These are phyloP conservation scores for Carpinus viminea DNA, from an alignment of 306 rosid species.

Conservation along the genomic window DNA sequence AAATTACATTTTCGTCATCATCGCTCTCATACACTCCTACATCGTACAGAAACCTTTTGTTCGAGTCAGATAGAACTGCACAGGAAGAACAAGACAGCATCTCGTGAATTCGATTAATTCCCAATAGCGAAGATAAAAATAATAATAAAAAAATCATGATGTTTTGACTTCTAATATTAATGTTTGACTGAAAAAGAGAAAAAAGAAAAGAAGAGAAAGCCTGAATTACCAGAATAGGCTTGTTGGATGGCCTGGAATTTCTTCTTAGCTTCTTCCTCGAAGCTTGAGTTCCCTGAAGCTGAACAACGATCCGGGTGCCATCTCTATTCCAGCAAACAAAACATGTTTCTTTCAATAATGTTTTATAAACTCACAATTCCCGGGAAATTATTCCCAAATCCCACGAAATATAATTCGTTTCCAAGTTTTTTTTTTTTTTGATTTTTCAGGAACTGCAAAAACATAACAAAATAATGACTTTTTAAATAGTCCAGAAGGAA, in stretches of 20 bases:
- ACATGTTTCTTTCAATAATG: constrained; percentile 3
- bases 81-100: background rate
- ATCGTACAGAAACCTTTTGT: constrained; percentile 87
- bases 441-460: background rate
- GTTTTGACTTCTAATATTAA: background rate
- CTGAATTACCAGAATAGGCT: constrained; percentile 88
- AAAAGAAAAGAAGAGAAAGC: background rate
- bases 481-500: background rate
- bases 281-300: constrained; percentile 67
- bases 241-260: constrained; percentile 84
- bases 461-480: background rate
- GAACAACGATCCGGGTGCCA: constrained; percentile 99
- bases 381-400: background rate
- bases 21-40: constrained; percentile 87
- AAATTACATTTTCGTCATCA: constrained; percentile 74
- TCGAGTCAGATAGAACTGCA: constrained; percentile 79
- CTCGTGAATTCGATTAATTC: constrained; percentile 15
- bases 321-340: constrained; percentile 57
- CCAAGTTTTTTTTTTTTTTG: background rate
- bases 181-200: background rate
- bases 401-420: background rate
- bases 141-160: background rate
- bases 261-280: constrained; percentile 83
- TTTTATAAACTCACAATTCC: constrained; percentile 8
- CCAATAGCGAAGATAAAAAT: constrained; percentile 1